Evolutionary conservation across 371 early-diverging fungal genomes (phyloP).

Genomic region (Capniomyces stellatus): DNA sequence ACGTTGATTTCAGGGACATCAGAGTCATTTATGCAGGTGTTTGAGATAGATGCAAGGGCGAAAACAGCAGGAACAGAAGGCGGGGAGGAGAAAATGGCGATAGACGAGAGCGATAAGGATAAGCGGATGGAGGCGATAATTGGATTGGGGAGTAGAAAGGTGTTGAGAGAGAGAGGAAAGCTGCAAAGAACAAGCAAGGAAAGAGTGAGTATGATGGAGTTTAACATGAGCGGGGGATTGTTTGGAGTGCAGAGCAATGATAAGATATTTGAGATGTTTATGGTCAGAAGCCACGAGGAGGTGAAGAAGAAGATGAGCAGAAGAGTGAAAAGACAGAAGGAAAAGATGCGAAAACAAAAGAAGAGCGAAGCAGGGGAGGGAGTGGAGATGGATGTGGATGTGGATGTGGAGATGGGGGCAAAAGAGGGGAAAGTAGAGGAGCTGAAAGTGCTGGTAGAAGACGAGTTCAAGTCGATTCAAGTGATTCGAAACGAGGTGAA

Average conservation of each 20-base stretch:
- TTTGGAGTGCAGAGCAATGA: conserved; percentile 65
- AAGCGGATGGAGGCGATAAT: conserved; percentile 50
- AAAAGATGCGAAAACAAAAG: conserved; percentile 36
- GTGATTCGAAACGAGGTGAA: conserved; percentile 20
- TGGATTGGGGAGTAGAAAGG: conserved; percentile 25
- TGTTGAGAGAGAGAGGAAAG: conserved; percentile 34
- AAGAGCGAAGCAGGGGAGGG: conserved; percentile 7
- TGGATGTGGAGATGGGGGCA: conserved; percentile 32
- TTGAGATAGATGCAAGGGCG: conserved; percentile 49
- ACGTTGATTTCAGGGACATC: conserved; percentile 68
- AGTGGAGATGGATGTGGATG: conserved; percentile 16
- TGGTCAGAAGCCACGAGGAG: conserved; percentile 50
- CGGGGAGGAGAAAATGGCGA: conserved; percentile 18
- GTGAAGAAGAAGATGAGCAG: conserved; percentile 56
- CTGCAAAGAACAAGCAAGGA: conserved; percentile 65
- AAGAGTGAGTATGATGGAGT: conserved; percentile 49
- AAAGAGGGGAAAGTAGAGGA: too few species aligned
- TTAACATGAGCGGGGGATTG: conserved; percentile 55
- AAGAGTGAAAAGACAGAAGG: conserved; percentile 57
- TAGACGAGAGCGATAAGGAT: conserved; percentile 44
- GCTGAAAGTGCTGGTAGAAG: too few species aligned
- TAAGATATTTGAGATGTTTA: conserved; percentile 63
- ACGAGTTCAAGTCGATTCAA: conserved; percentile 28
- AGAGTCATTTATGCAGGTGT: conserved; percentile 69
- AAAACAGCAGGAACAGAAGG: conserved; percentile 13